These are phyloP conservation scores for Xylaria bambusicola DNA, from an alignment of 495 filamentous ascomycete species.

Conservation along the genomic window DNA sequence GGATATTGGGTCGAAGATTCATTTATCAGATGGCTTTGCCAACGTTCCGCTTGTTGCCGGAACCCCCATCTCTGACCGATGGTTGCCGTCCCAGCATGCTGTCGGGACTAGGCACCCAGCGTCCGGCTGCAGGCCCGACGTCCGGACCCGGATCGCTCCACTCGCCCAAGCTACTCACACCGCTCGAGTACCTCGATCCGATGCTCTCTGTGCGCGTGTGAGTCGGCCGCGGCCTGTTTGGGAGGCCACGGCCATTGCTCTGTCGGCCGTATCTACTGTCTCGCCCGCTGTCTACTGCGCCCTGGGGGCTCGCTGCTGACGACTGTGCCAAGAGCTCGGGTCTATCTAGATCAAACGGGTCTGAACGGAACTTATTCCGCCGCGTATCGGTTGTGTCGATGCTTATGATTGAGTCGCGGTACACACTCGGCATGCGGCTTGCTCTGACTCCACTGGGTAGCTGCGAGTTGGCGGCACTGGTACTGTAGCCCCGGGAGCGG, in stretches of 20 bases:
- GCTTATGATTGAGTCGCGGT: slow-evolving; percentile 39
- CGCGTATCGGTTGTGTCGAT: slow-evolving; percentile 31
- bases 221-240: slow-evolving; percentile 23
- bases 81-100: slow-evolving; percentile 15
- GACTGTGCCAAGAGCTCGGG: slow-evolving; percentile 47
- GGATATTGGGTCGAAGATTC: not conserved
- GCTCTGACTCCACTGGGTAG: slow-evolving; percentile 18
- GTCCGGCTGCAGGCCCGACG: slow-evolving; percentile 41
- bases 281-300: slow-evolving; percentile 21
- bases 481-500: slow-evolving; percentile 47
- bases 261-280: slow-evolving; percentile 8
- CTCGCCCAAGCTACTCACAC: slow-evolving; percentile 41
- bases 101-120: slow-evolving; percentile 33
- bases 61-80: slow-evolving; percentile 10
- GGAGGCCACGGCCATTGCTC: slow-evolving; percentile 15
- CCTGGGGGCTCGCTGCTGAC: slow-evolving; percentile 19
- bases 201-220: slow-evolving; percentile 39
- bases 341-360: slow-evolving; percentile 66
- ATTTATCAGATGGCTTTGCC: slow-evolving; percentile 45
- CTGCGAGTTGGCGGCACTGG: slow-evolving; percentile 31
- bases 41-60: slow-evolving; percentile 33
- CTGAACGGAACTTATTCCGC: slow-evolving; percentile 59
- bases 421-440: slow-evolving; percentile 27
- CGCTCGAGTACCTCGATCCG: slow-evolving; percentile 50
- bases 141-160: slow-evolving; percentile 59